These are phyloP conservation scores for Closterium sp. DNA, from an alignment of 139 green algal species.

Conservation along the genomic window DNA sequence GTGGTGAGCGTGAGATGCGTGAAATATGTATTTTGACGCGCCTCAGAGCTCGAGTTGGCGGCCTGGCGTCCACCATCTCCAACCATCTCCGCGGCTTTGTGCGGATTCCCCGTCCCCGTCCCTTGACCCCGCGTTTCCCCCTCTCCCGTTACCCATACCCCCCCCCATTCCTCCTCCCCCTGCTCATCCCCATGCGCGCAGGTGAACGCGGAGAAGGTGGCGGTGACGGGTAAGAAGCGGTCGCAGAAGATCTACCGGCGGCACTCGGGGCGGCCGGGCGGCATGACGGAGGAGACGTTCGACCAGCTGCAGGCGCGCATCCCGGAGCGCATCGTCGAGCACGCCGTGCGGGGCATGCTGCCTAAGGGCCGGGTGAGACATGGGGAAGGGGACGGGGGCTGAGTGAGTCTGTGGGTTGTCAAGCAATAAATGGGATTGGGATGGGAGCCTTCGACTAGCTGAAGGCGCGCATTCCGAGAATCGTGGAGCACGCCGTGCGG, in stretches of 20 bases:
- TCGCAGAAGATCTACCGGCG: conserved; percentile 88
- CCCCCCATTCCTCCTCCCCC: neutral
- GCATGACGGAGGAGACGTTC: conserved; percentile 63
- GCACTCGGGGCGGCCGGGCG: conserved; percentile 62
- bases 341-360: conserved; percentile 96
- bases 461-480: conserved; percentile 86
- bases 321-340: conserved; percentile 96
- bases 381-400: neutral
- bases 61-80: conserved; percentile 80
- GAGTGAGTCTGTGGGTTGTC: no score
- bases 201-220: conserved; percentile 56
- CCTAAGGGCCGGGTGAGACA: conserved; percentile 75
- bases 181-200: neutral
- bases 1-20: no score
- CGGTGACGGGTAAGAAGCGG: conserved; percentile 86
- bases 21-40: no score
- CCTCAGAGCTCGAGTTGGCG: conserved; percentile 82
- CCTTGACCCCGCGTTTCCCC: neutral
- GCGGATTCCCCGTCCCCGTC: no score
- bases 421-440: no score
- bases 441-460: conserved; percentile 53
- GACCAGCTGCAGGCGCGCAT: conserved; percentile 71
- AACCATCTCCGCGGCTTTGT: conserved; percentile 86
- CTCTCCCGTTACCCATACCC: no score
- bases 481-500: conserved; percentile 93